Conservation (phyloP, 495 filamentous ascomycete genomes). For the Penicillium pulvis region DNA sequence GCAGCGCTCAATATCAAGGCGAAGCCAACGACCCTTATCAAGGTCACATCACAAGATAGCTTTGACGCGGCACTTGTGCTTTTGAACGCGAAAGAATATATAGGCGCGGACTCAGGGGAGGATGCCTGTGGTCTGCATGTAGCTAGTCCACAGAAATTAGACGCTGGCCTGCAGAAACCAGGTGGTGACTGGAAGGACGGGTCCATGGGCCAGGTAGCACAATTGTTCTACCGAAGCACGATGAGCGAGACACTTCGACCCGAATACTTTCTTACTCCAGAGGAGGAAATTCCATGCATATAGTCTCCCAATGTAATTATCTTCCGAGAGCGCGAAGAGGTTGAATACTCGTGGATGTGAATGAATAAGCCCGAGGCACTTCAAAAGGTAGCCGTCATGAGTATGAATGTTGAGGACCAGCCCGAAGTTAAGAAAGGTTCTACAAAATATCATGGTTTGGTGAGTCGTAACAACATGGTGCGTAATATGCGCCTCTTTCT, state of each 20-base stretch:
- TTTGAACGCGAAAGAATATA: constrained; percentile 15
- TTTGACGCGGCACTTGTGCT: constrained; percentile 52
- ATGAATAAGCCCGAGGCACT: constrained; percentile 32
- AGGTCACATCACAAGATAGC: constrained; percentile 36
- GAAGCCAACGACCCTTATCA: neutral
- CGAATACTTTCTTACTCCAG: constrained; percentile 57
- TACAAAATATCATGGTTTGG: constrained; percentile 26
- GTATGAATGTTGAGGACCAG: constrained; percentile 54
- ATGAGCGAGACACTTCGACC: constrained; percentile 53
- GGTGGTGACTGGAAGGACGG: constrained; percentile 62
- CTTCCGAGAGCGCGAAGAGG: constrained; percentile 45
- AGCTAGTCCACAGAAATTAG: constrained; percentile 45
- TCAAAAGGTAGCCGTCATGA: constrained; percentile 58
- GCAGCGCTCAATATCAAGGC: neutral
- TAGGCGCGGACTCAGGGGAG: neutral
- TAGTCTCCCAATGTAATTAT: constrained; percentile 63
- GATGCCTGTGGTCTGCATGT: constrained; percentile 62
- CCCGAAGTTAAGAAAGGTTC: constrained; percentile 40
- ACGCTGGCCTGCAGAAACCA: constrained; percentile 7
- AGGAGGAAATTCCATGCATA: constrained; percentile 43
- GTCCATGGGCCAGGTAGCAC: constrained; percentile 63
- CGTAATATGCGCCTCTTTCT: constrained; percentile 61
- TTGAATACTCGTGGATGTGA: constrained; percentile 47
- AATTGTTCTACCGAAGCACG: constrained; percentile 64
- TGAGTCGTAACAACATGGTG: constrained; percentile 53